Conservation (phyloP, 495 filamentous ascomycete species). For the Trichocladium uniseriatum region DNA sequence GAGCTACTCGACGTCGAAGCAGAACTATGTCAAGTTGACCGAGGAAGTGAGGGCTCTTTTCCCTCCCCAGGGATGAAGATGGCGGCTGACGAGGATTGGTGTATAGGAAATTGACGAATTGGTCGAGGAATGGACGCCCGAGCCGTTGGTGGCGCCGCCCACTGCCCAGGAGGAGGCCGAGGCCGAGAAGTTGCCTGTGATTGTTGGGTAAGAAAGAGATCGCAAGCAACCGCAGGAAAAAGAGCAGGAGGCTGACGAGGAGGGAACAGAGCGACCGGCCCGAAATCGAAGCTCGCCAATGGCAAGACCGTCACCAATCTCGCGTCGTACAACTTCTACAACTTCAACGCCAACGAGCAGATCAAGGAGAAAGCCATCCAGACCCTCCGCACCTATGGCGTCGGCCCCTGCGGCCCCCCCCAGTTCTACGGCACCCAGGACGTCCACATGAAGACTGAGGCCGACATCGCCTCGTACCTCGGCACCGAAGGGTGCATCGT, state of each 20-base stretch:
- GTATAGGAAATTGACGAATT: slow-evolving; percentile 86
- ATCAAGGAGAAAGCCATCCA: slow-evolving; percentile 92
- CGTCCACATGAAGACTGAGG: slow-evolving; percentile 94
- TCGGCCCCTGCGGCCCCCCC: slow-evolving; percentile 90
- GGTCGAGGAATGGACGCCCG: slow-evolving; percentile 93
- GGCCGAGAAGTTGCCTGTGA: slow-evolving; percentile 73
- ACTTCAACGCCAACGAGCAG: slow-evolving; percentile 82
- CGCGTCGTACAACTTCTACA: slow-evolving; percentile 92
- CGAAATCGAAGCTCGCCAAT: slow-evolving; percentile 78
- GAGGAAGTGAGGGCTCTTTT: slow-evolving; percentile 56
- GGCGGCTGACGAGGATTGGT: not conserved
- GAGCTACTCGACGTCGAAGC: slow-evolving; percentile 77
- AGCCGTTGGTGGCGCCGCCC: slow-evolving; percentile 70
- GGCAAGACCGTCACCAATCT: slow-evolving; percentile 87
- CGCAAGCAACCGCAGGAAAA: not conserved
- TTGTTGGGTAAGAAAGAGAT: slow-evolving; percentile 58
- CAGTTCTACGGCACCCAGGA: slow-evolving; percentile 98
- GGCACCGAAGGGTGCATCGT: slow-evolving; percentile 83
- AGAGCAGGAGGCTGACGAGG: not conserved
- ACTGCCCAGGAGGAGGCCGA: slow-evolving; percentile 70
- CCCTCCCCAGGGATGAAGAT: not conserved
- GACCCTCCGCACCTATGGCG: slow-evolving; percentile 87
- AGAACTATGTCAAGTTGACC: slow-evolving; percentile 75
- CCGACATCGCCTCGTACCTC: slow-evolving; percentile 82
- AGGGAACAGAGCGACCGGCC: slow-evolving; percentile 64